Conservation (phyloP, 2,329 filamentous ascomycete species). For the Alternaria postmessia region DNA sequence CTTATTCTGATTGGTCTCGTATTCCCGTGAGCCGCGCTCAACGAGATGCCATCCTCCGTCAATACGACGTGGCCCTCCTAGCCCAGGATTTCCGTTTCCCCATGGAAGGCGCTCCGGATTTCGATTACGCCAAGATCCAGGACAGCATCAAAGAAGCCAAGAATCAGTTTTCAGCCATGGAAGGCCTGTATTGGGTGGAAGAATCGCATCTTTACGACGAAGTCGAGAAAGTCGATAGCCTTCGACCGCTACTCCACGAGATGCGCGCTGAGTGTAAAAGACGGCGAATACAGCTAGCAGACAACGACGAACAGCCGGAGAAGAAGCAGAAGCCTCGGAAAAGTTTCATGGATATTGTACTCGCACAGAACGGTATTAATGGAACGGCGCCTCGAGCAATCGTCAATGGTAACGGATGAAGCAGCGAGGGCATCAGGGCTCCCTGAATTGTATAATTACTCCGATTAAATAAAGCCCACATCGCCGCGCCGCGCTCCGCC, state of each 20-base stretch:
- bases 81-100: conserved; percentile 51
- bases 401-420: conserved; percentile 40
- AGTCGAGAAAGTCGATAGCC: conserved; percentile 39
- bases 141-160: conserved; percentile 47
- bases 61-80: conserved; percentile 50
- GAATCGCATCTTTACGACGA: conserved; percentile 38
- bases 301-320: conserved; percentile 26
- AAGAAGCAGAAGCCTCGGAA: conserved; percentile 45
- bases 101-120: conserved; percentile 49
- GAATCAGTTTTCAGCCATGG: conserved; percentile 49
- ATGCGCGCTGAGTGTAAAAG: conserved; percentile 40
- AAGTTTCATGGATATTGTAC: conserved; percentile 49
- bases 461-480: conserved; percentile 1
- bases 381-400: conserved; percentile 21
- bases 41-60: conserved; percentile 46
- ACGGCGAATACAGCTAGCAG: conserved; percentile 36
- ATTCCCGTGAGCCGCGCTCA: conserved; percentile 46
- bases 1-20: conserved; percentile 49
- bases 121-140: conserved; percentile 48
- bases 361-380: conserved; percentile 36
- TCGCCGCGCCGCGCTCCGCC: neutral
- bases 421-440: conserved; percentile 2
- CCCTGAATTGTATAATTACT: conserved; percentile 15
- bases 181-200: conserved; percentile 51
- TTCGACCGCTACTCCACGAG: conserved; percentile 40